phyloP scores from a whole-genome alignment of 2,329 filamentous ascomycete species.

The Chaetomiaceae sp. region DNA sequence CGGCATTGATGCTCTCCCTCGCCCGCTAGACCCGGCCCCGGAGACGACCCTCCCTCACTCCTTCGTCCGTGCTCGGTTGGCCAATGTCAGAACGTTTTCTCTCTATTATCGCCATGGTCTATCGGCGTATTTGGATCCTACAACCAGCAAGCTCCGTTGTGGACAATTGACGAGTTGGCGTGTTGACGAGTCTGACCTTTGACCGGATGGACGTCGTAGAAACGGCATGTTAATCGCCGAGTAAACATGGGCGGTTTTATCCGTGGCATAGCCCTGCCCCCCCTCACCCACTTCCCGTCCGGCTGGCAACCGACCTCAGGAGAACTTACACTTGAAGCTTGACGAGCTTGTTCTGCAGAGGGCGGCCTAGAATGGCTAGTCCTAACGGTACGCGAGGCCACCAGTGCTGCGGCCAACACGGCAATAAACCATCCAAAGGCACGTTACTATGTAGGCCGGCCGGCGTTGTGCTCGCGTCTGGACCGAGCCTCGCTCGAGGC shows the following conservation, averaged over 20 bases:
- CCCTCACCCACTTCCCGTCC: not conserved
- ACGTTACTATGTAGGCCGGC: constrained; percentile 17
- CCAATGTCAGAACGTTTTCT: not conserved
- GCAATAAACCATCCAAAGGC: not conserved
- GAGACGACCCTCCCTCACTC: not conserved
- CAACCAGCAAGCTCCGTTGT: too few relatives aligned
- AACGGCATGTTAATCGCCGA: not conserved
- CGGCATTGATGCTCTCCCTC: not conserved
- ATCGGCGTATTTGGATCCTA: too few relatives aligned
- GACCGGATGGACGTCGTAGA: not conserved
- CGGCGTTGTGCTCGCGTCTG: constrained; percentile 12
- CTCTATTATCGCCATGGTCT: too few relatives aligned
- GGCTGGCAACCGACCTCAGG: not conserved
- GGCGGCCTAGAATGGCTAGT: not conserved
- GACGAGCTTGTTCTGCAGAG: not conserved
- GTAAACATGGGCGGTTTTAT: not conserved
- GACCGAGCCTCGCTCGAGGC: too few relatives aligned
- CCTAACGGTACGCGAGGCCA: not conserved
- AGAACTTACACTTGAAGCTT: not conserved
- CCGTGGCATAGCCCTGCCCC: not conserved
- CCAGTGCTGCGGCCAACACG: constrained; percentile 15
- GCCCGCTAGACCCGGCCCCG: not conserved
- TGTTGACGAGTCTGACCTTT: too few relatives aligned
- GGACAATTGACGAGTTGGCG: too few relatives aligned
- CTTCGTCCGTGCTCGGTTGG: not conserved